A percentile compares a stretch with the other conserved stretches of the same genome.
Conservation (phyloP, 2,329 filamentous ascomycete species). For the Knoxdaviesia proteae region DNA sequence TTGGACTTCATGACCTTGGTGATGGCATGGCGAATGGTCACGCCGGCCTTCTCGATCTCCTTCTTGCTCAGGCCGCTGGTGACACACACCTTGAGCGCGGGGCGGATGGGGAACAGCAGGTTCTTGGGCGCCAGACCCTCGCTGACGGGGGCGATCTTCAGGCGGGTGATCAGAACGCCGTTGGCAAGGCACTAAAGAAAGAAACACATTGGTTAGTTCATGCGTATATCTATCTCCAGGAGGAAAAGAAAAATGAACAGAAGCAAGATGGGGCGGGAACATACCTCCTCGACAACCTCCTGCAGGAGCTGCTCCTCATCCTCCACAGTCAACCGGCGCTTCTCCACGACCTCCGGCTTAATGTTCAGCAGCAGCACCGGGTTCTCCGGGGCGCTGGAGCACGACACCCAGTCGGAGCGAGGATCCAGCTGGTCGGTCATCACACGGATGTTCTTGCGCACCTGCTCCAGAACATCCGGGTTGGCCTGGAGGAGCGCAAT, state of each 20-base stretch:
- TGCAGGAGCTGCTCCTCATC: conserved; percentile 75
- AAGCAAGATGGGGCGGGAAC: conserved; percentile 11
- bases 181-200: conserved; percentile 52
- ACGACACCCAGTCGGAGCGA: conserved; percentile 77
- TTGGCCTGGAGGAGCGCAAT: conserved; percentile 69
- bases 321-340: conserved; percentile 42
- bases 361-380: conserved; percentile 68
- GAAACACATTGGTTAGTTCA: conserved; percentile 5
- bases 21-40: conserved; percentile 73
- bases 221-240: too few relatives aligned
- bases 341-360: conserved; percentile 61
- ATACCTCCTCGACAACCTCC: conserved; percentile 90
- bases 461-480: conserved; percentile 57
- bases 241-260: not conserved
- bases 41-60: conserved; percentile 86
- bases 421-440: conserved; percentile 81
- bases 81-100: conserved; percentile 78
- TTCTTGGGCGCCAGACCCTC: conserved; percentile 45
- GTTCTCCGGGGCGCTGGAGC: conserved; percentile 65
- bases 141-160: conserved; percentile 57
- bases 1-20: conserved; percentile 59
- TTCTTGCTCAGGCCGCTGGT: conserved; percentile 78
- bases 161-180: conserved; percentile 68
- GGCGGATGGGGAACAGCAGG: conserved; percentile 46
- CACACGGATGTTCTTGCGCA: conserved; percentile 68